Conservation (phyloP, 1,284 basidiomycete genomes). For the Jaminaea rosea region DNA sequence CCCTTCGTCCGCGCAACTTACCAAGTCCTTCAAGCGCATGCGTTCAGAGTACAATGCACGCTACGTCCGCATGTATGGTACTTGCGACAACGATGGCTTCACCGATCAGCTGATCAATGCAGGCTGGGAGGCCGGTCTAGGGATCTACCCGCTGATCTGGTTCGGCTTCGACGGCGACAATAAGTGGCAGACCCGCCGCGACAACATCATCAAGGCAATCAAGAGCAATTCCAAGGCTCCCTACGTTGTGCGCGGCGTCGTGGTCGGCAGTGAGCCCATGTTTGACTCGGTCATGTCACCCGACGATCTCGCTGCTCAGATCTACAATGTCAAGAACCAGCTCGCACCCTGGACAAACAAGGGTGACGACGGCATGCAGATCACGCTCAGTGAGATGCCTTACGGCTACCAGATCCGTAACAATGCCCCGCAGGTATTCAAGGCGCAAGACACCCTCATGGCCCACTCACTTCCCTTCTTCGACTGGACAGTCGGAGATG, state of each 20-base stretch:
- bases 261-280: conserved; percentile 67
- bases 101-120: conserved; percentile 60
- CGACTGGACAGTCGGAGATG: conserved; percentile 56
- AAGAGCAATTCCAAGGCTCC: conserved; percentile 60
- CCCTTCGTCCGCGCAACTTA: conserved; percentile 48
- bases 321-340: conserved; percentile 37
- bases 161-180: conserved; percentile 53
- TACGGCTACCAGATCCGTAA: conserved; percentile 54
- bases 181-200: conserved; percentile 56
- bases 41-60: conserved; percentile 57
- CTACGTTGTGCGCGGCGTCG: conserved; percentile 60
- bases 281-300: conserved; percentile 58
- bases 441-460: conserved; percentile 61
- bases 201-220: conserved; percentile 50
- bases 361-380: conserved; percentile 54
- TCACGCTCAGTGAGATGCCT: conserved; percentile 57
- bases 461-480: conserved; percentile 68
- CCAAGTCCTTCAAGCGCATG: conserved; percentile 59
- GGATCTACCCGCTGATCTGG: conserved; percentile 67
- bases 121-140: conserved; percentile 61
- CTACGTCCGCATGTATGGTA: conserved; percentile 64
- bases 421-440: conserved; percentile 53
- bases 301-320: conserved; percentile 55
- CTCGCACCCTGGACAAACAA: conserved; percentile 1
- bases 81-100: conserved; percentile 53